phyloP scores from a whole-genome alignment of 2,329 filamentous ascomycete species.

The Fusarium sp. region DNA sequence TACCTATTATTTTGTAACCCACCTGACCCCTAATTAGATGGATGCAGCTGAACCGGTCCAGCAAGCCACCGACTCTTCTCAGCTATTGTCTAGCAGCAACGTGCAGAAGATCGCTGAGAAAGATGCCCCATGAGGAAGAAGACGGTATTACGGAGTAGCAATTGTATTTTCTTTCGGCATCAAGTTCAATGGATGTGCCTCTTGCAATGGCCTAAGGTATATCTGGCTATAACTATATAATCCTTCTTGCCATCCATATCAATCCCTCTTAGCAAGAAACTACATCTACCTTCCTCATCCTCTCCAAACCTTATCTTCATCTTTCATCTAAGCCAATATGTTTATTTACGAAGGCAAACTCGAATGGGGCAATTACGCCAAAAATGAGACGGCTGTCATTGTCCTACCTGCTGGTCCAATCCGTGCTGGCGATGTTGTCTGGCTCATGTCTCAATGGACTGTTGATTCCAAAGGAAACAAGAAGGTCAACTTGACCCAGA shows the following conservation, averaged over 20 bases:
- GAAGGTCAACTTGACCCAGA: constrained; percentile 38
- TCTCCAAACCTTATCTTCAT: background rate
- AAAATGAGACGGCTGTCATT: constrained; percentile 37
- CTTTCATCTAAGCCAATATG: constrained; percentile 3
- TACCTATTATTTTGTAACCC: too few relatives aligned
- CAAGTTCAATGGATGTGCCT: too few relatives aligned
- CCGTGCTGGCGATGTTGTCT: constrained; percentile 30
- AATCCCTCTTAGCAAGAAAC: background rate
- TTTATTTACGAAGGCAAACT: constrained; percentile 39
- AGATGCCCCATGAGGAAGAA: too few relatives aligned
- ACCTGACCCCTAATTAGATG: too few relatives aligned
- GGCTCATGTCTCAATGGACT: constrained; percentile 40
- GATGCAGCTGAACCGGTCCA: too few relatives aligned
- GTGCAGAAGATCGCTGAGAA: too few relatives aligned
- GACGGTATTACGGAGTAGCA: too few relatives aligned
- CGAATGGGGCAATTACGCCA: constrained; percentile 26
- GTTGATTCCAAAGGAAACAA: constrained; percentile 5
- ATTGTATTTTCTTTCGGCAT: too few relatives aligned
- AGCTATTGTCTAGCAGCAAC: too few relatives aligned
- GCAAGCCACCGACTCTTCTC: too few relatives aligned
- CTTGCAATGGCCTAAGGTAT: too few relatives aligned
- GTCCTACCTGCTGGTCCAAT: constrained; percentile 31
- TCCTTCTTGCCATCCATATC: background rate
- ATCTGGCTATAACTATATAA: background rate
- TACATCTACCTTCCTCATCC: background rate